These are phyloP conservation scores for Juglanconis sp. DNA, from an alignment of 2,329 filamentous ascomycete species.

Conservation along the genomic window DNA sequence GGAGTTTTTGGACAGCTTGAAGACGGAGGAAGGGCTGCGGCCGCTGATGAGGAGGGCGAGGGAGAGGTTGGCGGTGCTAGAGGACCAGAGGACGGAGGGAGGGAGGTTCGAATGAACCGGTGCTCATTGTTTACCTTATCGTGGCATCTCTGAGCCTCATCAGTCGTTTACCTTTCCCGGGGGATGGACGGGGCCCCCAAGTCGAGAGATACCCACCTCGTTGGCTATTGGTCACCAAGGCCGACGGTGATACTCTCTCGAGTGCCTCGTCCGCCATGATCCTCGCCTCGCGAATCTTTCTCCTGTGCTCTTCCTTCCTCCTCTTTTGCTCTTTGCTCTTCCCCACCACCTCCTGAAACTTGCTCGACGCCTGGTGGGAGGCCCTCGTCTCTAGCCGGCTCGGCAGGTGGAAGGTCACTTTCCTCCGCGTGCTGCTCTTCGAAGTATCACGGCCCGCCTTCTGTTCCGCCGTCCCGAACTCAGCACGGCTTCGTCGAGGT, in stretches of 20 bases:
- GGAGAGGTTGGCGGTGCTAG: background rate
- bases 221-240: background rate
- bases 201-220: background rate
- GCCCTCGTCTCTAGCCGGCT: background rate
- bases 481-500: too few species aligned
- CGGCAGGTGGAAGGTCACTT: background rate
- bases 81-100: background rate
- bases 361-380: background rate
- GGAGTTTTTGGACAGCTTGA: constrained; percentile 16
- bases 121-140: background rate
- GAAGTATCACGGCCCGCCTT: background rate
- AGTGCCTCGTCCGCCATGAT: background rate
- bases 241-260: background rate
- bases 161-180: background rate
- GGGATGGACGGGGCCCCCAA: background rate
- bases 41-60: constrained; percentile 1
- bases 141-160: background rate
- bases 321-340: background rate
- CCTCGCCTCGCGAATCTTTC: background rate
- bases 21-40: background rate
- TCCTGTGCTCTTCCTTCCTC: background rate
- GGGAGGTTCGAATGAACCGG: background rate
- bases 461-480: too few species aligned
- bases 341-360: background rate
- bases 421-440: background rate